Conservation (phyloP, 192 early-diverging fungal species). For the Rhizophagus clarus region DNA sequence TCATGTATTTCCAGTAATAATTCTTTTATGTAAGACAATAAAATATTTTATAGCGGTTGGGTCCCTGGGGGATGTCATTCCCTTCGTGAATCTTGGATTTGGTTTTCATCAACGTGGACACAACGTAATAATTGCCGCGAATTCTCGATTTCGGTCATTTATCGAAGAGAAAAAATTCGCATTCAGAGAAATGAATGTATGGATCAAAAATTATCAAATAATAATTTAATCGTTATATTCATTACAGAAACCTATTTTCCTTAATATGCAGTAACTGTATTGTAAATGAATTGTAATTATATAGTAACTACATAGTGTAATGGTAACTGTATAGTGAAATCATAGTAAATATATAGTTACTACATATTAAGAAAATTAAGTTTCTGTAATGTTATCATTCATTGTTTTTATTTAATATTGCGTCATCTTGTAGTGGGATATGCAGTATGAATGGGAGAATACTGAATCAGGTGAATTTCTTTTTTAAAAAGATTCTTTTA, state of each 20-base stretch:
- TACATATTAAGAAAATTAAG: no score
- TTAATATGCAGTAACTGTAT: no score
- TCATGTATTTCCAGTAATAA: background rate
- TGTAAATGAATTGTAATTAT: no score
- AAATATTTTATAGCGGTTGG: background rate
- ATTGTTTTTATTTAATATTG: background rate
- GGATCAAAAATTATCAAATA: background rate
- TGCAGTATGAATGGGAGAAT: constrained; percentile 14
- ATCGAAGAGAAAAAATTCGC: background rate
- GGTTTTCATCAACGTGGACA: constrained; percentile 5
- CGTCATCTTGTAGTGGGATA: background rate
- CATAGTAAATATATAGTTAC: no score
- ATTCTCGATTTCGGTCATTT: background rate
- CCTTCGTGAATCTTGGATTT: constrained; percentile 6
- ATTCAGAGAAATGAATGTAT: constrained; percentile 3
- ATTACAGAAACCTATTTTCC: no score
- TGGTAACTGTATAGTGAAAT: no score
- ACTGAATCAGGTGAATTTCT: constrained; percentile 9
- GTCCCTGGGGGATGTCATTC: constrained; percentile 12
- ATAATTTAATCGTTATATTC: background rate
- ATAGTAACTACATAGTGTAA: no score
- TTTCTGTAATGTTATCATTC: no score
- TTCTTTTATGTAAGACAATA: no score
- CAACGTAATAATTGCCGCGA: constrained; percentile 17
- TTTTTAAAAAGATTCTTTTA: background rate